phyloP scores from a whole-genome alignment of 441 rosid species.

The Syzygium syzygioides region DNA sequence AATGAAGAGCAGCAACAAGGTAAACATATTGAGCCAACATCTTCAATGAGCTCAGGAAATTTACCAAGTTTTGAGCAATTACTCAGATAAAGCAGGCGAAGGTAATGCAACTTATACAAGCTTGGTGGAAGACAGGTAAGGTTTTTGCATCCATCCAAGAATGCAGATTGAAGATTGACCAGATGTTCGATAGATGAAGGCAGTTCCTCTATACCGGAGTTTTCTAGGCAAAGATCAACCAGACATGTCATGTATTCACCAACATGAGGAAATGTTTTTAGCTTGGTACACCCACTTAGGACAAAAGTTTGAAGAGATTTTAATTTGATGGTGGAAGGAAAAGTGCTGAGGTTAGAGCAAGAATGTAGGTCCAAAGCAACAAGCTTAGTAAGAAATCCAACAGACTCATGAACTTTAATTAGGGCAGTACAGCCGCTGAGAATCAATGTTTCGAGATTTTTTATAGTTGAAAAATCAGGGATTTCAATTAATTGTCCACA shows the following conservation, averaged over 20 bases:
- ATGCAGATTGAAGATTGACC: not conserved
- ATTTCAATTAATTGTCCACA: not conserved
- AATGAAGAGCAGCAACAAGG: no score
- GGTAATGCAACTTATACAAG: no score
- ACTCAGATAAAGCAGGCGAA: no score
- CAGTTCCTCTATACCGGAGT: accelerated
- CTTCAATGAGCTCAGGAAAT: no score
- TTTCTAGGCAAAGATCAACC: accelerated
- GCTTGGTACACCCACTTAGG: not conserved
- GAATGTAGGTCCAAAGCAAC: not conserved
- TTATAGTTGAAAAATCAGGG: accelerated
- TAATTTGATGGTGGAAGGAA: not conserved
- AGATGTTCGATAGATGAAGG: not conserved
- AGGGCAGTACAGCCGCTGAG: not conserved
- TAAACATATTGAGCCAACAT: no score
- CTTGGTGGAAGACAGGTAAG: no score
- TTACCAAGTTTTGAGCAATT: no score
- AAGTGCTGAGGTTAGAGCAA: not conserved
- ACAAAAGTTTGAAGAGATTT: accelerated
- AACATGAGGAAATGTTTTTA: not conserved
- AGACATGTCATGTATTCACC: not conserved
- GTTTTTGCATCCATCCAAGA: not conserved
- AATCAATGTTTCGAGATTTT: not conserved
- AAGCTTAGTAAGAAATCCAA: not conserved
- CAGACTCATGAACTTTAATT: not conserved